A percentile compares a stretch with the other conserved stretches of the same genome.
Evolutionary conservation across 2,329 filamentous ascomycete species (phyloP).

Genomic region (Scopulariopsis brevicaulis): DNA sequence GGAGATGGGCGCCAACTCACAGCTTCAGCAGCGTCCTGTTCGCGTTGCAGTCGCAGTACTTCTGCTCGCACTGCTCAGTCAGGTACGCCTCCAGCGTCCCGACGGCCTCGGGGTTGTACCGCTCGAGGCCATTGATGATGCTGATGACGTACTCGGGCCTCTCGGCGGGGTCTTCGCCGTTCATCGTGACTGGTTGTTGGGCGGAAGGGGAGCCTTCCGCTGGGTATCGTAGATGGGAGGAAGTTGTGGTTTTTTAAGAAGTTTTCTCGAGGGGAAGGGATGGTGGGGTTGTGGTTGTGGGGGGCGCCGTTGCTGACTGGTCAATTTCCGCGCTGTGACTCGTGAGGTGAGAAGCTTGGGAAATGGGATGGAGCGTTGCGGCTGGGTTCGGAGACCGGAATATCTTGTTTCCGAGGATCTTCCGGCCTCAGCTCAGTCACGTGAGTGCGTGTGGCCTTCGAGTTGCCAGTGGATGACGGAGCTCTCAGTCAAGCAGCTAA

Average conservation of each 20-base stretch:
- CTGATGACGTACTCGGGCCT: constrained; percentile 82
- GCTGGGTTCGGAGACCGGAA: neutral
- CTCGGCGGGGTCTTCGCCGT: constrained; percentile 79
- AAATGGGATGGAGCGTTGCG: neutral
- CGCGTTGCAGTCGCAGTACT: constrained; percentile 91
- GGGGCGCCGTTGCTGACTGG: neutral
- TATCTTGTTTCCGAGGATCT: neutral
- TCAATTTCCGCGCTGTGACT: neutral
- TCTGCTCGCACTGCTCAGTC: constrained; percentile 84
- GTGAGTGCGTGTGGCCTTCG: neutral
- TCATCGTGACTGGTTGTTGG: constrained; percentile 33
- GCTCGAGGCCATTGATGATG: constrained; percentile 94
- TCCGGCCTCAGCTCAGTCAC: neutral
- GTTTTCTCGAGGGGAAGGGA: constrained; percentile 13
- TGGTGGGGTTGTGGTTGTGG: constrained; percentile 19
- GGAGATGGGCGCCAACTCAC: constrained; percentile 47
- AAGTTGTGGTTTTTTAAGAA: constrained; percentile 4
- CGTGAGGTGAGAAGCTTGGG: neutral
- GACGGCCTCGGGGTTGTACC: constrained; percentile 97
- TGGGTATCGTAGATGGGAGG: neutral
- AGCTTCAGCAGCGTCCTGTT: constrained; percentile 94
- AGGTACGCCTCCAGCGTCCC: constrained; percentile 91
- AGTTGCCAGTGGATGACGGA: neutral
- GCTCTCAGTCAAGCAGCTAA: neutral
- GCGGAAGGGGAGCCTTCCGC: constrained; percentile 7